These are phyloP conservation scores for Bacterosira constricta DNA, from an alignment of 108 stramenopile genomes.

Conservation along the genomic window DNA sequence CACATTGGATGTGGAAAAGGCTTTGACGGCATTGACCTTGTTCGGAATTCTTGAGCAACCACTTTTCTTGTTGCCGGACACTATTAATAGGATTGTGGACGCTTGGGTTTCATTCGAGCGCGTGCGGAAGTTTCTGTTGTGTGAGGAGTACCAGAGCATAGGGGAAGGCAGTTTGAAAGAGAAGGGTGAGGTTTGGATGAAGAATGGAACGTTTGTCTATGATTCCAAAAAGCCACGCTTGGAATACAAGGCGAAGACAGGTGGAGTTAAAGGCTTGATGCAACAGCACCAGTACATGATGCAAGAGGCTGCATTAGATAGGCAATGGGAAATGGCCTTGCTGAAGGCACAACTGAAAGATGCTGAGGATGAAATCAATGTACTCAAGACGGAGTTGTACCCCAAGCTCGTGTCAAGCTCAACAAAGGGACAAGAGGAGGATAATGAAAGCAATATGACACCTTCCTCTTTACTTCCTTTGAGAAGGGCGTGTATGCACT, in stretches of 20 bases:
- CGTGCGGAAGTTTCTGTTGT: conserved; percentile 73
- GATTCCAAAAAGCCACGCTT: conserved; percentile 40
- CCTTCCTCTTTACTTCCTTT: conserved; percentile 52
- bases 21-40: conserved; percentile 85
- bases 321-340: conserved; percentile 47
- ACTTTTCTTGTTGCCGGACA: conserved; percentile 87
- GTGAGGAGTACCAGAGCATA: conserved; percentile 62
- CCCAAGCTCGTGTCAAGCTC: not conserved
- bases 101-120: conserved; percentile 84
- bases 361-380: conserved; percentile 61
- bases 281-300: conserved; percentile 24
- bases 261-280: conserved; percentile 13
- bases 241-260: not conserved
- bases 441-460: conserved; percentile 11
- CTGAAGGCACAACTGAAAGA: conserved; percentile 68
- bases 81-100: conserved; percentile 92
- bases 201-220: conserved; percentile 67
- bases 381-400: conserved; percentile 24
- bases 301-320: conserved; percentile 22
- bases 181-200: conserved; percentile 46
- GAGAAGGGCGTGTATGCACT: conserved; percentile 61
- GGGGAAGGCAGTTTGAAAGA: conserved; percentile 45
- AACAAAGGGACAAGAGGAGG: not conserved
- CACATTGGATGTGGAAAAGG: conserved; percentile 67
- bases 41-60: conserved; percentile 95